Base-by-base conservation (phyloP, 441 rosid species). In the Heliophila coronopifolia region DNA sequence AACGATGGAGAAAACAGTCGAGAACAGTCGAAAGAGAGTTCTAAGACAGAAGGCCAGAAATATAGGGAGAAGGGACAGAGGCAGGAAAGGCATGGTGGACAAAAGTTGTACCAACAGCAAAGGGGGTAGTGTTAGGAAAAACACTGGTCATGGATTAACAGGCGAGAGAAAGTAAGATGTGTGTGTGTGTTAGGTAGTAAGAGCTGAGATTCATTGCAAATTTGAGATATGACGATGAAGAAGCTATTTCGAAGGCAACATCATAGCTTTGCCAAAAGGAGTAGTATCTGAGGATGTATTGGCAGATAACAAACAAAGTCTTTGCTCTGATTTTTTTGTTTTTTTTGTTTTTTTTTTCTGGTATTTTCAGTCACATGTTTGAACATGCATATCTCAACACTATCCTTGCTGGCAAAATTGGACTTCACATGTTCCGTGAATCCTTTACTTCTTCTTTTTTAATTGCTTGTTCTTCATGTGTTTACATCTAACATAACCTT, bases 11-110 rank as follows among this genome's bases (percentile, higher is more conserved):
- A 20, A 2, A 20, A 20, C 23, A 20, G 4, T 20, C 23, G 23
- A 20, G 23, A 4, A 20, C 23, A 20, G 4, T 20, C 4, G 23
- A 20, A 72, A 70, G 97, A 83, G 35, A 67, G 69, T 45, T 67
- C 68, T 52, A 79, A 72, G 63, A 68, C 70, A 52, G 64, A 75
- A n/a, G 78, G 79, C 17, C 46, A 68, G 44, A 77, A 80, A 69
- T 74, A 68, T 67, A 78, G 73, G 74, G 97, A 84, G 69, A 82
- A 77, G 71, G 80, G 80, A 39, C 85, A 69, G 44, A 62, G 64
- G n/a, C 73, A 75, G 36, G 28, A 80, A 22, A 70, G 86, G 69
- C n/a, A n/a, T n/a, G n/a, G n/a, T n/a, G n/a, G n/a, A n/a, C 23
- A 20, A 20, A 20, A 20, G 4, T 2, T 20, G 23, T 20, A 20